Base-by-base conservation (phyloP, 2,329 filamentous ascomycete genomes). In the Aureobasidium lini region DNA sequence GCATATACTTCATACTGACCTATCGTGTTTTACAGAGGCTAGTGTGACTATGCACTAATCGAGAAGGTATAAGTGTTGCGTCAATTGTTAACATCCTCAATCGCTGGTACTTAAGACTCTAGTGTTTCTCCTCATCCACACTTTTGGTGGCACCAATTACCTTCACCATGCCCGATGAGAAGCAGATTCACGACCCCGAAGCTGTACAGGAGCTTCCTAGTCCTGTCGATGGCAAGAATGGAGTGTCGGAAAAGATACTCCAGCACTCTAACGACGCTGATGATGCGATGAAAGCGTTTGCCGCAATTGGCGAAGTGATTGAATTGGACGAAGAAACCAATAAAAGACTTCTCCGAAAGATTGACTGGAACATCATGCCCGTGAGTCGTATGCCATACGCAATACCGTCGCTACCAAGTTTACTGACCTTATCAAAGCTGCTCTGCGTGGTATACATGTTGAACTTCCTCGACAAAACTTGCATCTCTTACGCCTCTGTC, bases 331-430 rank as follows among this genome's bases (percentile, higher is more conserved):
- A 79, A 62, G 77, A 77, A 49, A 83, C 80, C 34, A 84, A 83
- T 64, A 81, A 77, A 63, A 72, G 80, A 18, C 67, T 87, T 18
- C 67, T 87, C n/a, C 72, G 76, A 18, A 81, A 76, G 56, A 86
- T 87, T 61, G 85, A 88, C 68, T 79, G 76, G 77, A 80, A 84
- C 66, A 71, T 84, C 62, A 82, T 85, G 78, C 83, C 82, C 0
- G 71, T 77, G 8, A 71, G 34, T 36, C 34, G 13, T 36, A 85
- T 68, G 83, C 81, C 71, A 57, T 23, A 23, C 23, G 23, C 23
- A 23, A 23, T 23, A 23, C 23, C 23, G 23, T 23, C 23, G 23
- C 23, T 3, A 23, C 23, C 23, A 23, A 23, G 23, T 5, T 36
- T 8, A 36, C 34, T 36, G 34, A 13, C 34, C 34, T 3, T 23